Percentiles rank a stretch among this genome's conserved stretches.
phyloP scores from a whole-genome alignment of 164 flowering plant genomes.

The Vitis vinifera region DNA sequence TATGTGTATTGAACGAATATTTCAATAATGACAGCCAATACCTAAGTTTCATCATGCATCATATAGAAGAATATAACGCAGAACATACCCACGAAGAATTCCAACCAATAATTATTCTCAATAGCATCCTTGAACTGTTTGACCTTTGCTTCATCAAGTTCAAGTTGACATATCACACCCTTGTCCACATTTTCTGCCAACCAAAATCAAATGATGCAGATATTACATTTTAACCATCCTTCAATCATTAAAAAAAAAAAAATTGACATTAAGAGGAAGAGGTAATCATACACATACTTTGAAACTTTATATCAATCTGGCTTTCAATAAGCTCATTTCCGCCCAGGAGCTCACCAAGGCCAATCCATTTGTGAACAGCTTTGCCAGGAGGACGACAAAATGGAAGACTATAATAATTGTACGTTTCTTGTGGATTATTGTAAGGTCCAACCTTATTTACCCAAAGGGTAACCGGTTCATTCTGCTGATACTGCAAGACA shows the following conservation, averaged over 20 bases:
- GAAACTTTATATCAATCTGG: conserved; percentile 75
- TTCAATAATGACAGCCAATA: too few relatives aligned
- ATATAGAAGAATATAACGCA: background rate
- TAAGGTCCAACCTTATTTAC: conserved; percentile 99
- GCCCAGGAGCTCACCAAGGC: conserved; percentile 98
- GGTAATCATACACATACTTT: conserved; percentile 47
- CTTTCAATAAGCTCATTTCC: conserved; percentile 99
- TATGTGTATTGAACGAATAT: too few relatives aligned
- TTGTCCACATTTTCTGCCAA: conserved; percentile 80
- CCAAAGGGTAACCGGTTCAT: conserved; percentile 88
- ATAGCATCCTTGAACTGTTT: conserved; percentile 94
- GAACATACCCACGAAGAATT: conserved; percentile 90
- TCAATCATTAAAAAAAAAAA: background rate
- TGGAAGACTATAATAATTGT: conserved; percentile 95
- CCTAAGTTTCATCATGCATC: too few relatives aligned
- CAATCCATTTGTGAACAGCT: conserved; percentile 95
- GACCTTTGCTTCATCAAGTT: conserved; percentile 75
- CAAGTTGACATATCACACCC: conserved; percentile 62
- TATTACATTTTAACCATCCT: background rate
- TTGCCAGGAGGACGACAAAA: conserved; percentile 67
- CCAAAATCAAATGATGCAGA: background rate
- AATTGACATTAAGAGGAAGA: background rate
- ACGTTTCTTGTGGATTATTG: conserved; percentile 99
- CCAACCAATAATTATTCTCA: conserved; percentile 93
- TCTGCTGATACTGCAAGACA: conserved; percentile 65